Base-by-base conservation (phyloP, 768 basidiomycete genomes). In the Exsudoporus frostii region DNA sequence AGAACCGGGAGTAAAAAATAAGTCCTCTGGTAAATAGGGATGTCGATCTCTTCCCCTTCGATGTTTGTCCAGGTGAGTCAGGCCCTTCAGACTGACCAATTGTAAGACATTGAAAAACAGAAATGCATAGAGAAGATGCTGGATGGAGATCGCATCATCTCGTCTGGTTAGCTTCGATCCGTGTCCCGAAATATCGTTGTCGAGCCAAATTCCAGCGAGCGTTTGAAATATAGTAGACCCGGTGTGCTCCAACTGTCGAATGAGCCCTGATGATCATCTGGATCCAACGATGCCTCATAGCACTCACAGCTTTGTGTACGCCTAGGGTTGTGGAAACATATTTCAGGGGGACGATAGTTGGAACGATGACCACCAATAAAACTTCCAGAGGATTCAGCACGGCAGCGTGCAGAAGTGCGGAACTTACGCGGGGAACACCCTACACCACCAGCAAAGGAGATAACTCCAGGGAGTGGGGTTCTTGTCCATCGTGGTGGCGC, bases 301-400 rank as follows among this genome's bases (percentile, higher is more conserved):
- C 11, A 70, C 84, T 56, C 71, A 89, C 89, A 64, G 84, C 83
- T 66, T 91, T 90, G 64, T 91, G 88, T 7, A 84, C 82, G 1
- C 88, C 89, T 0, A 91, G 74, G 5, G 86, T 87, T 1, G 90
- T 90, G 2, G 86, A 85, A 41, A 91, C 82, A 65, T 86, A 90
- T 65, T 85, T 86, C 19, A 78, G 58, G 7, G 82, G 79, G 0
- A 91, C 86, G 27, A 91, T 79, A 47, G 77, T 79, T 1, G 89
- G 88, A 0, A 90, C 89, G 32, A 91, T 74, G 15, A 91, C 76
- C 8, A 87, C 89, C 11, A 90, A 74, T 10, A 91, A 71, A 27
- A 90, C 88, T 89, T 57, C 29, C 15, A 5, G 40, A 33, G 36
- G 37, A 24, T 62, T n/a, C 32, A 58, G 39, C 58, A 27, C 4